Base-by-base conservation (phyloP, 495 filamentous ascomycete species). In the Talaromyces wortmannii region DNA sequence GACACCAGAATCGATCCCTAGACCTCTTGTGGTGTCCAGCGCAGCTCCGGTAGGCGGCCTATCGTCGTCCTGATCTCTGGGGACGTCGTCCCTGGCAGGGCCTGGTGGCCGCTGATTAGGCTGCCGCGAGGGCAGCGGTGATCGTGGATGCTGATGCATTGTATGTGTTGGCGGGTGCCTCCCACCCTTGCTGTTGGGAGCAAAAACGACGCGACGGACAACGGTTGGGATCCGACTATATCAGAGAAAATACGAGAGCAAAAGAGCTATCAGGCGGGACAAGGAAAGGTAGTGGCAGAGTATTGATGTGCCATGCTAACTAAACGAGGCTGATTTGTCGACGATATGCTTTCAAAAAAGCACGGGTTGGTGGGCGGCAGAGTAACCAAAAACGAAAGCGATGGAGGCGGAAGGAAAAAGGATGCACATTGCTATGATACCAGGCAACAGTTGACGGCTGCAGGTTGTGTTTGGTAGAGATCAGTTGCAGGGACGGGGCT, bases 91-190 rank as follows among this genome's bases (percentile, higher is more conserved):
- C 61, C 87, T 79, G 61, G 82, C 75, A 52, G 85, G 78, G 63
- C 87, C 86, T 45, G 85, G 84, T 62, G 81, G 75, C 31, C 81
- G 77, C 42, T 86, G 83, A 61, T 79, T 80, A 56, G 83, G 83
- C 55, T 87, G 82, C 57, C 86, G 85, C 52, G 84, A 71, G 52
- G 81, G 78, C 59, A 80, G 75, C 57, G 86, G 81, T 50, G 85
- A 82, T 62, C 90, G 83, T 59, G 88, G 85, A 72, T 88, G 85
- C 73, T 92, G 90, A 82, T 94, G 89, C 90, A 95, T 95, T 56
- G 30, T 59, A 47, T n/a, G 31, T 45, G 45, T 17, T 48, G 10
- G 15, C 45, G 16, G 8, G 15, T 48, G 10, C 7, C 2, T 18
- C 2, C 23, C 45, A 11, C 23, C 8, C 10, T 17, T 5, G 45